phyloP scores from a whole-genome alignment of 192 early-diverging fungal species.

The Spizellomyces punctatus region DNA sequence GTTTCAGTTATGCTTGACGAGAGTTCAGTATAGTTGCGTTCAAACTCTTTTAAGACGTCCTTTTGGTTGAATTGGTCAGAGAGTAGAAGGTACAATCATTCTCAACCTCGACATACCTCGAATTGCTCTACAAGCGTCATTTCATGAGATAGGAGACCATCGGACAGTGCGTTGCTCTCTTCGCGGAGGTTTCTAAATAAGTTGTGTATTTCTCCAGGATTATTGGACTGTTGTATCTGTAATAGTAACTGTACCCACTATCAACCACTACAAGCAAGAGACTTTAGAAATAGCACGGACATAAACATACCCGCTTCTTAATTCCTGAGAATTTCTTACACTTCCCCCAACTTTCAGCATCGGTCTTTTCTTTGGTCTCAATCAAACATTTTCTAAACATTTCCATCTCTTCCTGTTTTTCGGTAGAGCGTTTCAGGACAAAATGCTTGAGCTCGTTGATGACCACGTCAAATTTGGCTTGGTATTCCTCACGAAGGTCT shows the following conservation, averaged over 20 bases:
- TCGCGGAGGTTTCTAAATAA: slow-evolving; percentile 47
- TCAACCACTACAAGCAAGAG: background rate
- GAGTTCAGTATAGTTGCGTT: slow-evolving; percentile 62
- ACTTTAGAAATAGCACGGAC: background rate
- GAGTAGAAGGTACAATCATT: no score
- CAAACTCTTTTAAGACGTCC: slow-evolving; percentile 65
- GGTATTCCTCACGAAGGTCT: slow-evolving; percentile 57
- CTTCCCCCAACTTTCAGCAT: slow-evolving; percentile 46
- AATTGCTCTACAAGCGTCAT: slow-evolving; percentile 67
- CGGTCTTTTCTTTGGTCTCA: slow-evolving; percentile 45
- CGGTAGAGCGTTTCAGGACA: slow-evolving; percentile 47
- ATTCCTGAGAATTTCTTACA: slow-evolving; percentile 52
- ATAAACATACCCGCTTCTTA: slow-evolving; percentile 52
- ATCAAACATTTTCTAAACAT: slow-evolving; percentile 41
- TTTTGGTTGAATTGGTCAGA: background rate
- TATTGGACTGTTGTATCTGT: slow-evolving; percentile 44
- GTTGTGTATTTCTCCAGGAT: slow-evolving; percentile 53
- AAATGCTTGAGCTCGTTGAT: slow-evolving; percentile 55
- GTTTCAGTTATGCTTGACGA: slow-evolving; percentile 49
- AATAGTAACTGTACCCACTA: slow-evolving; percentile 40
- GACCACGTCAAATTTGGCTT: slow-evolving; percentile 60
- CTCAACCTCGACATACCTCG: slow-evolving; percentile 33
- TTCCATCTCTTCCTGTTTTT: slow-evolving; percentile 50
- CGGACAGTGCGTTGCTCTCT: slow-evolving; percentile 42
- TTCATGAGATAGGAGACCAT: slow-evolving; percentile 54